phyloP scores from a whole-genome alignment of 2,329 filamentous ascomycete species.

The Hirsutella minnesotensis region DNA sequence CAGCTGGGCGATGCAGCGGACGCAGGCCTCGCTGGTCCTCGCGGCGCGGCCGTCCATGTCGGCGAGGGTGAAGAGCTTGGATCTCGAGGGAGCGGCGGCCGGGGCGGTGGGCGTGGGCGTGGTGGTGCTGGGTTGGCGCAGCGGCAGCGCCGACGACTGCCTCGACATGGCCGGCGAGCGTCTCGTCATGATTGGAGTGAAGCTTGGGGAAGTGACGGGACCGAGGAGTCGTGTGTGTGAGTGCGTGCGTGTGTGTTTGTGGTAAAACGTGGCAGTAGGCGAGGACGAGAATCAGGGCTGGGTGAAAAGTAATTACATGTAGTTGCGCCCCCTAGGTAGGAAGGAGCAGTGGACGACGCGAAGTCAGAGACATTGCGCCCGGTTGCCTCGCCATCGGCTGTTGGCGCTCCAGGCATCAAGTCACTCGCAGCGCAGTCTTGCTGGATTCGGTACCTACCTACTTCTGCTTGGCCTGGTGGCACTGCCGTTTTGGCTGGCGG shows the following conservation, averaged over 20 bases:
- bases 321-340: no score
- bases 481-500: no score
- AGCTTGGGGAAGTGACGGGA: background rate
- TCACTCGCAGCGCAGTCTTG: no score
- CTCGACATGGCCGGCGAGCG: constrained; percentile 32
- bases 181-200: constrained; percentile 6
- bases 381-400: background rate
- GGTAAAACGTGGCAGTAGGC: no score
- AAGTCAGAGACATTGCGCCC: background rate
- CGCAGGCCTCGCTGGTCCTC: constrained; percentile 24
- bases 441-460: no score
- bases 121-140: constrained; percentile 27
- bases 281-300: no score
- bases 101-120: constrained; percentile 17
- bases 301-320: no score
- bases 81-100: constrained; percentile 7
- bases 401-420: background rate
- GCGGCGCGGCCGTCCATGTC: constrained; percentile 25
- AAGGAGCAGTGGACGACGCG: background rate
- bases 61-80: constrained; percentile 35
- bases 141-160: constrained; percentile 31
- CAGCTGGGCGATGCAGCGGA: constrained; percentile 25
- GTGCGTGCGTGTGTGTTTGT: background rate
- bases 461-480: no score
- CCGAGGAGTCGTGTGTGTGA: background rate